phyloP scores from a whole-genome alignment of 2,329 filamentous ascomycete species.

The Colletotrichum simmondsii region DNA sequence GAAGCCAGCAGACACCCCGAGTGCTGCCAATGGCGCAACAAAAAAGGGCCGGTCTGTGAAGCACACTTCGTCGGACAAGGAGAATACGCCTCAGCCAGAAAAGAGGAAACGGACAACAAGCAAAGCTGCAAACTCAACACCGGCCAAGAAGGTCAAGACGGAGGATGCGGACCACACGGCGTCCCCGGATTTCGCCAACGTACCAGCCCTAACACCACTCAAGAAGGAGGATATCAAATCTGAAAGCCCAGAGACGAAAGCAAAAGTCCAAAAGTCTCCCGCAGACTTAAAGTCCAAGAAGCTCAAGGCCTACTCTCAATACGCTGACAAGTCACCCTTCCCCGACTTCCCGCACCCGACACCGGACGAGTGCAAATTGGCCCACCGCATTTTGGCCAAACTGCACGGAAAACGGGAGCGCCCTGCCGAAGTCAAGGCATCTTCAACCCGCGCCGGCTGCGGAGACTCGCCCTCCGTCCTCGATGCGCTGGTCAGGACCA shows the following conservation, averaged over 20 bases:
- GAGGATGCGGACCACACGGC: conserved; percentile 23
- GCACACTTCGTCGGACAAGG: not conserved
- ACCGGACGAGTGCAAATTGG: conserved; percentile 72
- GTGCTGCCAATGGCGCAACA: not conserved
- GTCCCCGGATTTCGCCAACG: not conserved
- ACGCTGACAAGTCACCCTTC: conserved; percentile 66
- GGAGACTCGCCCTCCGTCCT: conserved; percentile 62
- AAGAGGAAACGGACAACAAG: conserved; percentile 28
- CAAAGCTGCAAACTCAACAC: conserved; percentile 3
- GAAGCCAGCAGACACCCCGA: not conserved
- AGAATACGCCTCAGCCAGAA: not conserved
- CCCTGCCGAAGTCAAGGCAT: conserved; percentile 70
- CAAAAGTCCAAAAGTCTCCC: conserved; percentile 14
- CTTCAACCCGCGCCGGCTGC: conserved; percentile 72
- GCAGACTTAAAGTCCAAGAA: conserved; percentile 52
- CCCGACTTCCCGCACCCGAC: conserved; percentile 75
- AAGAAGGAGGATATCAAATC: conserved; percentile 26
- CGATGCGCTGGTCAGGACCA: conserved; percentile 62
- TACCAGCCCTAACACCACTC: conserved; percentile 12
- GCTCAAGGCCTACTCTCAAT: conserved; percentile 54
- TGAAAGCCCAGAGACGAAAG: conserved; percentile 14
- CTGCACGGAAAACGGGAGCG: conserved; percentile 73
- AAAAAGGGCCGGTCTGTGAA: not conserved
- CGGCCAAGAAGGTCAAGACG: conserved; percentile 33
- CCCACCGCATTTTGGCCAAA: conserved; percentile 71